A percentile compares a stretch with the other conserved stretches of the same genome.
These are phyloP conservation scores for Trypanosomatidae sp. DNA, from an alignment of 208 protist genomes.

Conservation along the genomic window DNA sequence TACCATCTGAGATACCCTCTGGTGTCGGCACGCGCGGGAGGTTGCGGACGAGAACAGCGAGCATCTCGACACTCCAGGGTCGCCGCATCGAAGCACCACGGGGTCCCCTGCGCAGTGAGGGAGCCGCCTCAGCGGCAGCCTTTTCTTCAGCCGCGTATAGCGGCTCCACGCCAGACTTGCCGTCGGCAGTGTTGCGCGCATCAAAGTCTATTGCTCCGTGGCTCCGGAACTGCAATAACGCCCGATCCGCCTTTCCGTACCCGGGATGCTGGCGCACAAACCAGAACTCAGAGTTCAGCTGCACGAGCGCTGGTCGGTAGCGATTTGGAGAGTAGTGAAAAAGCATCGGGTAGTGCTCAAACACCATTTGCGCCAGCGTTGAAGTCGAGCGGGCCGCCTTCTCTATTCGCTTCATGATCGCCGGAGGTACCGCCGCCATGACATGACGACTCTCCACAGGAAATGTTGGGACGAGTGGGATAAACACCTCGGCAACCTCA, in stretches of 20 bases:
- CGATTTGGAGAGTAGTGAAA: constrained; percentile 45
- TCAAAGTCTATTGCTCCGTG: neutral
- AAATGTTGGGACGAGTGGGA: constrained; percentile 73
- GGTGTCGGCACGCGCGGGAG: constrained; percentile 53
- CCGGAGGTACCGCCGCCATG: constrained; percentile 37
- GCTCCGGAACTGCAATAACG: constrained; percentile 9
- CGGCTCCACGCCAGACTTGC: neutral
- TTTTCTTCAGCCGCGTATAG: constrained; percentile 1
- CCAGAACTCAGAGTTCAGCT: constrained; percentile 70
- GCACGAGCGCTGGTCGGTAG: constrained; percentile 51
- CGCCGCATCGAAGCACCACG: neutral
- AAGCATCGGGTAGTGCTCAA: constrained; percentile 80
- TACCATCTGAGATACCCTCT: neutral
- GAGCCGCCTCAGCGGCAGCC: neutral
- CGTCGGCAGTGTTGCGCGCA: neutral
- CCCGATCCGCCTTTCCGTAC: constrained; percentile 56
- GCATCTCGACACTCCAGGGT: constrained; percentile 45
- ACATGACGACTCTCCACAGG: constrained; percentile 69
- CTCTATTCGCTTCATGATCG: constrained; percentile 43
- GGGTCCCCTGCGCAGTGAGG: neutral
- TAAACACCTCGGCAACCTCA: constrained; percentile 74
- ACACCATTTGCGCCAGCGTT: constrained; percentile 26
- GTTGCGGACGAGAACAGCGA: constrained; percentile 65
- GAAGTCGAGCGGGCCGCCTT: constrained; percentile 8
- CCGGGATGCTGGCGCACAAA: constrained; percentile 80